phyloP scores from a whole-genome alignment of 345 rosid species.

The Psidium guajava region DNA sequence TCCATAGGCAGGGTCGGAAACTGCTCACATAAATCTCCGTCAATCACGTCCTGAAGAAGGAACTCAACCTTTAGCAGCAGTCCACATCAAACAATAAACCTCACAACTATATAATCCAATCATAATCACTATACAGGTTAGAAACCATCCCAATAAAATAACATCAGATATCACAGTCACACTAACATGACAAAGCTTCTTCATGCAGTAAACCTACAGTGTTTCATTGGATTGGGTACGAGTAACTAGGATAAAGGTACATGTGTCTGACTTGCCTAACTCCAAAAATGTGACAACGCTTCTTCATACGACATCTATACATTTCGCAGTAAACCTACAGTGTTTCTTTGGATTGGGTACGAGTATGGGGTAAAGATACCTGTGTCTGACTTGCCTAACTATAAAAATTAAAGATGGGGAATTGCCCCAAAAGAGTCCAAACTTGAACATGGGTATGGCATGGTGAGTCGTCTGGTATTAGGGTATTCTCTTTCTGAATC shows the following conservation, averaged over 20 bases:
- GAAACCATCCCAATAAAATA: not conserved
- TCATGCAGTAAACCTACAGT: not conserved
- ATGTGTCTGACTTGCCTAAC: not conserved
- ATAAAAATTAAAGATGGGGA: not conserved
- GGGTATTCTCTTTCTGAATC: too few species aligned
- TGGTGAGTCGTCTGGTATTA: not conserved
- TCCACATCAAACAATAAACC: not conserved
- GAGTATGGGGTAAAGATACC: not conserved
- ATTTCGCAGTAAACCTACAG: not conserved
- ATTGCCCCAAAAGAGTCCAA: not conserved
- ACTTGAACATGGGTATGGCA: not conserved
- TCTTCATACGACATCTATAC: not conserved
- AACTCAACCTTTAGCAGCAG: not conserved
- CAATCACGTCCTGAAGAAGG: constrained; percentile 78
- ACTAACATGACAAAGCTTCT: not conserved
- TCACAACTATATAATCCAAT: not conserved
- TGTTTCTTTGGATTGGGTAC: not conserved
- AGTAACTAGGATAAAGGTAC: not conserved
- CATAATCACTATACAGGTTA: not conserved
- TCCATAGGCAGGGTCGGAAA: constrained; percentile 84
- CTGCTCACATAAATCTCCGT: constrained; percentile 97
- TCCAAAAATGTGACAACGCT: not conserved
- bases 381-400: not conserved
- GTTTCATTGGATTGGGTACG: not conserved
- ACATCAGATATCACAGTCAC: not conserved